These are phyloP conservation scores for Bolboschoenoplectus hybrid DNA, from an alignment of 202 grass and related monocot species.

Conservation along the genomic window DNA sequence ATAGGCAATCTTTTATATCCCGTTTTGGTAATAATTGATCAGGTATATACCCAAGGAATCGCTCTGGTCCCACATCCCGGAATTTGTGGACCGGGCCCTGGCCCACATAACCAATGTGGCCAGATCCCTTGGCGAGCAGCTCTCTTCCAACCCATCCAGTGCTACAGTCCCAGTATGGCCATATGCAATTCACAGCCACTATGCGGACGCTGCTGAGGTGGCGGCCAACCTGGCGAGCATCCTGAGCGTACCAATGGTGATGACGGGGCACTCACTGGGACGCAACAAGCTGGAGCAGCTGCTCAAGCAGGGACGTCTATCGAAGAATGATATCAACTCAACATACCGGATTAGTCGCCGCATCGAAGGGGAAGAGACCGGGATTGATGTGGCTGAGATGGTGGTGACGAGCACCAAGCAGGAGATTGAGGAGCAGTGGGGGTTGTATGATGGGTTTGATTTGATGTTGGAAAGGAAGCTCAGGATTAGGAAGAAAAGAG, in stretches of 20 bases:
- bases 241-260: conserved; percentile 83
- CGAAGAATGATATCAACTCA: conserved; percentile 61
- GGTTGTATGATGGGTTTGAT: conserved; percentile 89
- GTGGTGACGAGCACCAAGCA: conserved; percentile 92
- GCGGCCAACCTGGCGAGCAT: conserved; percentile 68
- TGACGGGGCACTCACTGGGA: conserved; percentile 93
- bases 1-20: background rate
- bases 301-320: conserved; percentile 60
- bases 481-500: conserved; percentile 57
- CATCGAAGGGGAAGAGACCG: conserved; percentile 81
- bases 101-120: conserved; percentile 79
- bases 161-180: conserved; percentile 54
- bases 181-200: conserved; percentile 86
- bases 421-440: conserved; percentile 98
- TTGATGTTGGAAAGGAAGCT: conserved; percentile 75
- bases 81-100: conserved; percentile 93
- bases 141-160: conserved; percentile 19
- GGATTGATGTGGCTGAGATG: conserved; percentile 74
- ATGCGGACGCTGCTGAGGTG: conserved; percentile 87
- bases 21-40: background rate
- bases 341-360: conserved; percentile 69
- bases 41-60: conserved; percentile 85
- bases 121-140: conserved; percentile 63
- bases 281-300: conserved; percentile 98
- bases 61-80: conserved; percentile 85